These are phyloP conservation scores for Tylopilus balloui DNA, from an alignment of 768 basidiomycete species.

Conservation along the genomic window DNA sequence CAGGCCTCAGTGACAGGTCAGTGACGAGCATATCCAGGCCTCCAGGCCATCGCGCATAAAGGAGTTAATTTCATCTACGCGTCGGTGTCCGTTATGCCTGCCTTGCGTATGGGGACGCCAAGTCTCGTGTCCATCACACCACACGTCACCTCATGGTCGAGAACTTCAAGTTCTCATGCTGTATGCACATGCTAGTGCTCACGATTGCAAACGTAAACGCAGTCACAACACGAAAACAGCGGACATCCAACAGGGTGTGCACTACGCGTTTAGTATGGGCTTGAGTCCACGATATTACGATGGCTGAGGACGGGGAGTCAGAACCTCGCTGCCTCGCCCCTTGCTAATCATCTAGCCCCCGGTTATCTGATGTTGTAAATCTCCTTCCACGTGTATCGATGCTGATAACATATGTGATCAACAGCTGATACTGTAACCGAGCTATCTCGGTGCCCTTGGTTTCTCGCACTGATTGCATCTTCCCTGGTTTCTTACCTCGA, in stretches of 20 bases:
- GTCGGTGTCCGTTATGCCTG: not conserved
- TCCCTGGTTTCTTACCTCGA: not conserved
- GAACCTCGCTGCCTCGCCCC: too few relatives aligned
- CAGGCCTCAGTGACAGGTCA: not conserved
- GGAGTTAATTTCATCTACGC: not conserved
- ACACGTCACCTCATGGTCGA: not conserved
- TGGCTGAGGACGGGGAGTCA: too few relatives aligned
- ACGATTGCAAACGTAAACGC: not conserved
- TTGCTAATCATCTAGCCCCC: not conserved
- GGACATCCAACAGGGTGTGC: not conserved
- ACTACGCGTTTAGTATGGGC: not conserved
- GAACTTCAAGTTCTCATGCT: not conserved
- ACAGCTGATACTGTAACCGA: too few relatives aligned
- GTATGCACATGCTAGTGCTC: not conserved
- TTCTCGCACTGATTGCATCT: not conserved
- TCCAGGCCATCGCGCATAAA: not conserved
- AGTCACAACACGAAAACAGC: not conserved
- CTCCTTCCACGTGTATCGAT: not conserved
- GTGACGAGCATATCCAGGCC: not conserved
- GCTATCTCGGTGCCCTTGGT: not conserved
- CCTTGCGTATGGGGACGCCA: not conserved
- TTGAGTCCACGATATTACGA: not conserved
- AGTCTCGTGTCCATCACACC: too few relatives aligned
- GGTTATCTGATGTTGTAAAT: not conserved
- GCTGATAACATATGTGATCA: too few relatives aligned